These are phyloP conservation scores for Pseudonitzschia multiseries DNA, from an alignment of 108 stramenopile species.

Conservation along the genomic window DNA sequence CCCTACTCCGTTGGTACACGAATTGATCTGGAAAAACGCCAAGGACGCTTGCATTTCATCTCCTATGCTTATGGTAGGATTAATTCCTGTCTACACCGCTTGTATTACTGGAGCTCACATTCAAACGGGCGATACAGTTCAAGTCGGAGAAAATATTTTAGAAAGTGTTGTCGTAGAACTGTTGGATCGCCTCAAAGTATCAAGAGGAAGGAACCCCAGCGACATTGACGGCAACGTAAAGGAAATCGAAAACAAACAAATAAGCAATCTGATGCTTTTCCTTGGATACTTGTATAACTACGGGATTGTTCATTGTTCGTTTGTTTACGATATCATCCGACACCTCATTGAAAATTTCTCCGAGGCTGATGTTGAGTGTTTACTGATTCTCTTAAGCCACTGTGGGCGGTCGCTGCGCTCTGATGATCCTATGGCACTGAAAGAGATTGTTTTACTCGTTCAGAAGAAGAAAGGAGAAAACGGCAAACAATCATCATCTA, in stretches of 20 bases:
- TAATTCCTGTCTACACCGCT: slow-evolving; percentile 82
- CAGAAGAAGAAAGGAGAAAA: slow-evolving; percentile 51
- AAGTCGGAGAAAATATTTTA: slow-evolving; percentile 69
- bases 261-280: slow-evolving; percentile 80
- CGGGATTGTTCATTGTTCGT: slow-evolving; percentile 79
- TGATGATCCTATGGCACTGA: slow-evolving; percentile 90
- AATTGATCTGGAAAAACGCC: slow-evolving; percentile 73
- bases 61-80: slow-evolving; percentile 70
- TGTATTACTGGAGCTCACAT: slow-evolving; percentile 77
- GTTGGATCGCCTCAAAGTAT: slow-evolving; percentile 42
- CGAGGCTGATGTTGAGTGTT: slow-evolving; percentile 86
- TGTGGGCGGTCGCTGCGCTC: slow-evolving; percentile 85
- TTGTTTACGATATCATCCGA: slow-evolving; percentile 89
- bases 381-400: slow-evolving; percentile 83
- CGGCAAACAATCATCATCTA: slow-evolving; percentile 38
- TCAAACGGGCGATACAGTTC: slow-evolving; percentile 75
- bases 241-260: slow-evolving; percentile 56
- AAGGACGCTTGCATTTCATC: slow-evolving; percentile 60
- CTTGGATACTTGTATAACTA: slow-evolving; percentile 94
- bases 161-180: slow-evolving; percentile 60
- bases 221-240: slow-evolving; percentile 19
- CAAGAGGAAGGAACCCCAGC: background rate
- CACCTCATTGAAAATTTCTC: slow-evolving; percentile 77
- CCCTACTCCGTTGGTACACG: slow-evolving; percentile 62
- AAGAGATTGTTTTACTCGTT: slow-evolving; percentile 89